Evolutionary conservation across 2,329 filamentous ascomycete species (phyloP).

Genomic region (Tolypocladium capitatum): DNA sequence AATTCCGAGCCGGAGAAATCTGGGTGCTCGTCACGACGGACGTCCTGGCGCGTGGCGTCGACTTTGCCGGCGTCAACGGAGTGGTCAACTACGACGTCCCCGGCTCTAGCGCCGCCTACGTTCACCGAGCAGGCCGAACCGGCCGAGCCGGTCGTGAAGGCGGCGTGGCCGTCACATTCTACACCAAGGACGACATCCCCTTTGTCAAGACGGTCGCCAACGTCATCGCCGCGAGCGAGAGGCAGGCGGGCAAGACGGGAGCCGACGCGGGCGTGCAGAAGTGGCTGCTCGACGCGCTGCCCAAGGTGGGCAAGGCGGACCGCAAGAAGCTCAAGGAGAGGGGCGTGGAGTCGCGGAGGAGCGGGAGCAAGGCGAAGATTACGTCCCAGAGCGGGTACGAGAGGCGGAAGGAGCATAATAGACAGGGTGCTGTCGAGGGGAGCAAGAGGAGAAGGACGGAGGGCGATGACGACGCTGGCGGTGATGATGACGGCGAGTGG

Average conservation of each 20-base stretch:
- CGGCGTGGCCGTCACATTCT: slow-evolving; percentile 84
- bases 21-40: slow-evolving; percentile 97
- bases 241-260: slow-evolving; percentile 43
- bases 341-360: slow-evolving; percentile 61
- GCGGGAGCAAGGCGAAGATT: slow-evolving; percentile 46
- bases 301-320: slow-evolving; percentile 69
- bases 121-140: slow-evolving; percentile 86
- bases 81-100: slow-evolving; percentile 98
- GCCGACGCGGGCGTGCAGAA: slow-evolving; percentile 53
- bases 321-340: slow-evolving; percentile 69
- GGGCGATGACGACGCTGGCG: slow-evolving; percentile 3
- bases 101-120: slow-evolving; percentile 76
- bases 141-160: slow-evolving; percentile 78
- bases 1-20: slow-evolving; percentile 81
- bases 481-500: slow-evolving; percentile 26
- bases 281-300: slow-evolving; percentile 81
- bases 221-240: slow-evolving; percentile 75
- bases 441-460: slow-evolving; percentile 38
- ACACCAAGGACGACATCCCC: slow-evolving; percentile 87
- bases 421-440: slow-evolving; percentile 45
- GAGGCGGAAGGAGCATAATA: slow-evolving; percentile 53
- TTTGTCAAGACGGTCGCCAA: slow-evolving; percentile 86
- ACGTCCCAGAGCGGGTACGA: slow-evolving; percentile 73
- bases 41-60: slow-evolving; percentile 78
- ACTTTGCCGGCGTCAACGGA: slow-evolving; percentile 89